phyloP scores from a whole-genome alignment of 192 early-diverging fungal genomes.

The Kickxella alabastrina region DNA sequence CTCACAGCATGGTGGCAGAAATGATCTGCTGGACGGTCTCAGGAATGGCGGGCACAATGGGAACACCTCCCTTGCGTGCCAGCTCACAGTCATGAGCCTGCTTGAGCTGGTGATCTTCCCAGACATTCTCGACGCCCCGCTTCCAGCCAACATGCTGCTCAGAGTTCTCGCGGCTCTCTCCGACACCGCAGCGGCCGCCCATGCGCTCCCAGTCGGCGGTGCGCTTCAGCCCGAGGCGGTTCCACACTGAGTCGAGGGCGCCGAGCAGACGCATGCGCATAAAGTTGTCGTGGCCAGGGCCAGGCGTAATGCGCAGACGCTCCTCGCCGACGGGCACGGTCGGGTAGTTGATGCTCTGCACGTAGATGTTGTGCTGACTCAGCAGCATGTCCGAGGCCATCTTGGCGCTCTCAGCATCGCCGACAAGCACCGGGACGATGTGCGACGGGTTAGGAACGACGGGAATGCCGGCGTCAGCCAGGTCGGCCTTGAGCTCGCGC shows the following conservation, averaged over 20 bases:
- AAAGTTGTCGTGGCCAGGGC: conserved; percentile 81
- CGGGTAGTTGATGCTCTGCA: conserved; percentile 98
- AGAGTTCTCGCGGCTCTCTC: conserved; percentile 48
- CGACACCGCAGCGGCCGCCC: conserved; percentile 88
- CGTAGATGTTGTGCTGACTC: conserved; percentile 88
- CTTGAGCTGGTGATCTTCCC: conserved; percentile 49
- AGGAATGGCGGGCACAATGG: conserved; percentile 37
- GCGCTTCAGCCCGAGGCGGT: conserved; percentile 77
- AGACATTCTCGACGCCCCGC: conserved; percentile 47
- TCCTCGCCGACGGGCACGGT: conserved; percentile 94
- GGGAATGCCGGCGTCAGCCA: conserved; percentile 83
- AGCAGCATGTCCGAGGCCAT: conserved; percentile 90
- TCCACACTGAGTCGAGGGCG: conserved; percentile 84
- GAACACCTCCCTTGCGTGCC: conserved; percentile 43
- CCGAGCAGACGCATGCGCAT: conserved; percentile 83
- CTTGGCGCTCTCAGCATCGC: conserved; percentile 93
- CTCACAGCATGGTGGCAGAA: conserved; percentile 14
- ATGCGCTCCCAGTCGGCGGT: conserved; percentile 79
- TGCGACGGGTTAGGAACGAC: conserved; percentile 98
- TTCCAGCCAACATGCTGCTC: conserved; percentile 49
- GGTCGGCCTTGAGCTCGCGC: conserved; percentile 76
- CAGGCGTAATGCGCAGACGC: conserved; percentile 95
- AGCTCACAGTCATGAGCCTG: conserved; percentile 44
- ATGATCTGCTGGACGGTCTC: conserved; percentile 42
- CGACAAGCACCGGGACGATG: conserved; percentile 97